A percentile compares a stretch with the other conserved stretches of the same genome.
Evolutionary conservation across 164 flowering plant species (phyloP).

Genomic region (Nymphaea colorata): DNA sequence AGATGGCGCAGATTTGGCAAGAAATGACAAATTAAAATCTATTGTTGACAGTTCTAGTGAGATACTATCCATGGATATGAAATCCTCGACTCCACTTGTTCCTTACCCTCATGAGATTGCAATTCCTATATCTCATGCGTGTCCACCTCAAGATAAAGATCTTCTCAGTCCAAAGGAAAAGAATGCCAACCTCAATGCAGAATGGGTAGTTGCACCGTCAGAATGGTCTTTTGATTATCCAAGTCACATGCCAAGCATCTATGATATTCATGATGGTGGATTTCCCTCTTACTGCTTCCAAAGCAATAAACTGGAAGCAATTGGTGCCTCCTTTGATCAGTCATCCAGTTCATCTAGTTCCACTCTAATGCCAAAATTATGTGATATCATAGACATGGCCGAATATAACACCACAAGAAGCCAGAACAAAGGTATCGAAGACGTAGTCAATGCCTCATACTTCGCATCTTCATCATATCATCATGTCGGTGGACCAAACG

Average conservation of each 20-base stretch:
- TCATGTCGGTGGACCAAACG: not conserved
- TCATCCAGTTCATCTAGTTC: not conserved
- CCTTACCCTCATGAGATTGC: not conserved
- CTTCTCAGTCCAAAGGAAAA: not conserved
- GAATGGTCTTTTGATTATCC: not conserved
- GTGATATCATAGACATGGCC: not conserved
- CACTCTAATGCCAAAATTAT: not conserved
- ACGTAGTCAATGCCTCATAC: not conserved
- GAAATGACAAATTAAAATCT: not conserved
- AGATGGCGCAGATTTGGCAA: conserved; percentile 1
- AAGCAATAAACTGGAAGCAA: not conserved
- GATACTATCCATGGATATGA: not conserved
- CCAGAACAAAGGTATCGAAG: not conserved
- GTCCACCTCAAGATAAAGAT: not conserved
- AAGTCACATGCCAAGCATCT: not conserved
- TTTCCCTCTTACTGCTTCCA: not conserved
- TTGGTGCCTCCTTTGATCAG: not conserved
- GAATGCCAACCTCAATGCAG: not conserved
- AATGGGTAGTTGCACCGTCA: not conserved
- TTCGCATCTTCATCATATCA: not conserved
- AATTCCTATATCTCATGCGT: not conserved
- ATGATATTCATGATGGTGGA: not conserved
- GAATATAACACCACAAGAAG: not conserved
- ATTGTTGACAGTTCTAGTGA: not conserved
- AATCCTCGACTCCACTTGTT: not conserved